Evolutionary conservation across 305 asterid genomes (phyloP).

Genomic region (Fraxinus floribunda): DNA sequence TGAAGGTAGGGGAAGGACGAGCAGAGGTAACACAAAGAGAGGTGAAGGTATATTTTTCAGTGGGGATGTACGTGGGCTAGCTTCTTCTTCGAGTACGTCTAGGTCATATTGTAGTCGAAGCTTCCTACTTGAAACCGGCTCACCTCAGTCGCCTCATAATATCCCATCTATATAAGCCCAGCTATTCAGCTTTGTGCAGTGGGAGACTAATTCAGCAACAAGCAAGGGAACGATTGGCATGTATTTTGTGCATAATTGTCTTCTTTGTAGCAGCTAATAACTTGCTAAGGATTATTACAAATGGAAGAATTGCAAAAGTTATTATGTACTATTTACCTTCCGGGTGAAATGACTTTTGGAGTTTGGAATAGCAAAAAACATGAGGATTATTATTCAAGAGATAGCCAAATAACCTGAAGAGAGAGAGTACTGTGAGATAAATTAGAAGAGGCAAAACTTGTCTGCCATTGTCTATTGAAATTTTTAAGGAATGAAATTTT

Average conservation of each 20-base stretch:
- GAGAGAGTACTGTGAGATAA: background rate
- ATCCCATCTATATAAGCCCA: slow-evolving; percentile 41
- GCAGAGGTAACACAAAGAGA: slow-evolving; percentile 46
- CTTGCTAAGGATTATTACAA: background rate
- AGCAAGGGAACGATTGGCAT: background rate
- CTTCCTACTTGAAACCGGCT: slow-evolving; percentile 73
- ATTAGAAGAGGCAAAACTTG: background rate
- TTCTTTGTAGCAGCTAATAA: background rate
- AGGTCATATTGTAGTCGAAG: slow-evolving; percentile 85
- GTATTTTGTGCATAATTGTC: background rate
- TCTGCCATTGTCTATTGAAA: background rate
- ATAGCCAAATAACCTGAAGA: background rate
- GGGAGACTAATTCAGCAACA: background rate
- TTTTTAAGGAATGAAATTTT: background rate
- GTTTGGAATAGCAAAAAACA: background rate
- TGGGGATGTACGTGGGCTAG: slow-evolving; percentile 67
- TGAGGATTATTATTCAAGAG: background rate
- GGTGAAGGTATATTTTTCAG: slow-evolving; percentile 42
- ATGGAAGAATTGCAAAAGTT: background rate
- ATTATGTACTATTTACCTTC: background rate
- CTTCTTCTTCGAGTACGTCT: slow-evolving; percentile 91
- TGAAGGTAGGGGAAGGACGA: slow-evolving; percentile 55
- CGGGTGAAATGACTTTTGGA: background rate
- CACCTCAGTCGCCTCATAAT: slow-evolving; percentile 69
- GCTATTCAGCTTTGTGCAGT: background rate